Base-by-base conservation (phyloP, 345 rosid species). In the Firmiana major region DNA sequence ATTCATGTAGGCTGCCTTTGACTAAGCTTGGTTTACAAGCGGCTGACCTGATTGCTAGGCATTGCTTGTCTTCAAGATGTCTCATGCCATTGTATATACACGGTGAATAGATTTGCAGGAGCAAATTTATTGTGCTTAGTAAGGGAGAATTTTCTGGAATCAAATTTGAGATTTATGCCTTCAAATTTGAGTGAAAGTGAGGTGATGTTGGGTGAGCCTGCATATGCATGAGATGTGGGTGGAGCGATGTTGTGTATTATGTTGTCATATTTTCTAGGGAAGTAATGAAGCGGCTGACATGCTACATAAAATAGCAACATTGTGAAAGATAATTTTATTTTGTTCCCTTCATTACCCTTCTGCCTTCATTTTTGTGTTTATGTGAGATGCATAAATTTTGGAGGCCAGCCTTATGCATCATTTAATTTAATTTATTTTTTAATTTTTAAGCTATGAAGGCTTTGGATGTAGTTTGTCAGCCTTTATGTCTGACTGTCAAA, bases 171-270 rank as follows among this genome's bases (percentile, higher is more conserved):
- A 72, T 79, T 48, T 63, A 45, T 59, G 46, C 62, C 12, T 60
- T 31, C 10, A 77, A 72, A 73, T 67, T 53, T 16, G 64, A 73
- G 31, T 42, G 57, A 69, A 55, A 65, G 40, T 73, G 80, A 75
- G 79, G 54, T 75, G 4, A 12, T 46, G 51, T 46, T 46, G 51
- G 77, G 68, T 79, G 71, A 75, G 74, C 68, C 43, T 5, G 6
- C 54, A 43, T 78, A 46, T 75, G 54, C 74, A 64, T 58, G 76
- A 77, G 86, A 79, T 85, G 83, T 77, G 81, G 85, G 83, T 77
- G 51, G 77, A 76, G 74, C 55, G 76, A 75, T 24, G 36, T 77
- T 72, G 65, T 49, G 40, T 69, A n/a, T 43, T 77, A 10, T 55
- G 60, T 51, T 48, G 58, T 49, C 60, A 45, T 46, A 24, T 69